Evolutionary conservation across 1,139 yeast genomes (phyloP).

Genomic region (Candida sojae): DNA sequence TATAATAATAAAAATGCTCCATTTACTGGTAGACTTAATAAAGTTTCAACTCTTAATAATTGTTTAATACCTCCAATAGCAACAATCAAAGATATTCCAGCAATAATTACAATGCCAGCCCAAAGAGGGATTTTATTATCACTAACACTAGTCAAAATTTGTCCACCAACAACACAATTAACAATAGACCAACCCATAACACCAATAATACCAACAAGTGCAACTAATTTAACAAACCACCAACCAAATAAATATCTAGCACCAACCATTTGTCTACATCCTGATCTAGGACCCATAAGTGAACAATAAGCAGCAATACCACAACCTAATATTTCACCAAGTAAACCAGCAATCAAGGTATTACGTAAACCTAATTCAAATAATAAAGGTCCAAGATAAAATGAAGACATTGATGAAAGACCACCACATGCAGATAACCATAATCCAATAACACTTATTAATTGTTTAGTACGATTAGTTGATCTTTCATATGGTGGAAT

Average conservation of each 20-base stretch:
- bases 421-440: conserved; percentile 90
- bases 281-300: conserved; percentile 84
- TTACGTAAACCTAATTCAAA: conserved; percentile 68
- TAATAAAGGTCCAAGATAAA: conserved; percentile 69
- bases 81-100: conserved; percentile 61
- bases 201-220: conserved; percentile 68
- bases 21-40: conserved; percentile 69
- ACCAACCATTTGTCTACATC: conserved; percentile 83
- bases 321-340: conserved; percentile 69
- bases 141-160: conserved; percentile 66
- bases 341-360: conserved; percentile 58
- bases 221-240: conserved; percentile 76
- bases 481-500: conserved; percentile 70
- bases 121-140: conserved; percentile 64
- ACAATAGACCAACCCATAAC: conserved; percentile 88
- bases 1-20: conserved; percentile 70
- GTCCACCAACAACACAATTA: conserved; percentile 84
- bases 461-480: conserved; percentile 46
- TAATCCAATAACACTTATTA: conserved; percentile 65
- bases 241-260: conserved; percentile 80
- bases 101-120: conserved; percentile 73
- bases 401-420: conserved; percentile 80
- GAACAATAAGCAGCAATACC: conserved; percentile 78
- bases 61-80: conserved; percentile 78
- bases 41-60: conserved; percentile 66